Evolutionary conservation across 148 eudicot species (phyloP).

Genomic region (Euryodendron excelsum): DNA sequence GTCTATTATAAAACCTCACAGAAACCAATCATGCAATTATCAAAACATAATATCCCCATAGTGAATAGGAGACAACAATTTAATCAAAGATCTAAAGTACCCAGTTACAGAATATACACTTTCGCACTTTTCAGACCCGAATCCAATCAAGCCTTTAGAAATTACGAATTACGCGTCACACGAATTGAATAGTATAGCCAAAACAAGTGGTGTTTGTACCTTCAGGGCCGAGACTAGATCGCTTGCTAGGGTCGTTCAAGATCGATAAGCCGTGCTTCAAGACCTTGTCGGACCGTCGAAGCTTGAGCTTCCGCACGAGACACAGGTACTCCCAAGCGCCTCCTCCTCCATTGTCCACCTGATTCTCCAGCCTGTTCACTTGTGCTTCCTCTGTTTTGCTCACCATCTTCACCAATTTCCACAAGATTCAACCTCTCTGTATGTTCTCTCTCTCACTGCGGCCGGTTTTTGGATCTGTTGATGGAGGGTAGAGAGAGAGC

Average conservation of each 20-base stretch:
- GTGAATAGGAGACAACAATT: neutral
- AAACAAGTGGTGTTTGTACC: constrained; percentile 31
- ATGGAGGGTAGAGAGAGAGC: too few species aligned
- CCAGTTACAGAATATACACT: neutral
- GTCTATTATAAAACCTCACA: neutral
- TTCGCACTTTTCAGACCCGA: neutral
- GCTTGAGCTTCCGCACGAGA: constrained; percentile 78
- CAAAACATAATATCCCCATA: neutral
- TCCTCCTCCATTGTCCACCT: constrained; percentile 89
- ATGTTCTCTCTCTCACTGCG: neutral
- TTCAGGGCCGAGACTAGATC: constrained; percentile 78
- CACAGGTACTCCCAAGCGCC: constrained; percentile 86
- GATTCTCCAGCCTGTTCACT: constrained; percentile 63
- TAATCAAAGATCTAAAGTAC: neutral
- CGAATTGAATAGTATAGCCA: neutral
- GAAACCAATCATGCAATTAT: neutral
- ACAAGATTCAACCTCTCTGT: neutral
- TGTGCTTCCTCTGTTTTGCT: constrained; percentile 65
- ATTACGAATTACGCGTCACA: neutral
- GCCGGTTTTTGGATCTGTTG: too few species aligned
- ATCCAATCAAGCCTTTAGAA: neutral
- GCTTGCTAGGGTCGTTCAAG: constrained; percentile 64
- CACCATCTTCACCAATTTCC: constrained; percentile 49
- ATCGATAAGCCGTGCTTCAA: constrained; percentile 68
- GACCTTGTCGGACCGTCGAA: constrained; percentile 75